These are phyloP conservation scores for Strobilomyces dryophilus DNA, from an alignment of 768 basidiomycete species.

Conservation along the genomic window DNA sequence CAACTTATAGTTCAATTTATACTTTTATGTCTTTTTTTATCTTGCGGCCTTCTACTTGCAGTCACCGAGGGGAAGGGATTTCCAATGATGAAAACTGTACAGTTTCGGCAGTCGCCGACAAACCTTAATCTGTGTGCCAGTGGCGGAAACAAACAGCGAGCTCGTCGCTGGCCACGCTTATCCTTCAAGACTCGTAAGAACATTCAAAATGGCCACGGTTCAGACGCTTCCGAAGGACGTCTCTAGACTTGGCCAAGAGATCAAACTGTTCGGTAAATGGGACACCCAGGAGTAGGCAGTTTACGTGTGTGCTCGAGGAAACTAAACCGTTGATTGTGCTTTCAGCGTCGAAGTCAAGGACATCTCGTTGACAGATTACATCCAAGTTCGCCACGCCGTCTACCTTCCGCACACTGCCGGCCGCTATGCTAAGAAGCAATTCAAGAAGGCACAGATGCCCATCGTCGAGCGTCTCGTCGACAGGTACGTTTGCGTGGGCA, in stretches of 20 bases:
- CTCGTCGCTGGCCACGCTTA: slow-evolving; percentile 21
- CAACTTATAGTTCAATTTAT: slow-evolving; percentile 6
- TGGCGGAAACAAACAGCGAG: slow-evolving; percentile 19
- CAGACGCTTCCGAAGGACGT: slow-evolving; percentile 81
- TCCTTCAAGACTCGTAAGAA: slow-evolving; percentile 30
- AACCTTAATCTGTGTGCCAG: slow-evolving; percentile 26
- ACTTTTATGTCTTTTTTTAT: not conserved
- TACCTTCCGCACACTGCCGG: slow-evolving; percentile 99
- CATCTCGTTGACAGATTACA: slow-evolving; percentile 98
- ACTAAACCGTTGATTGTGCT: slow-evolving; percentile 14
- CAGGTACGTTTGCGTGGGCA: slow-evolving; percentile 49
- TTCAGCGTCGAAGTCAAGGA: slow-evolving; percentile 96
- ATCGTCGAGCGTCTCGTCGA: slow-evolving; percentile 99
- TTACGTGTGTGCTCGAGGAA: not conserved
- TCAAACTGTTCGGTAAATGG: slow-evolving; percentile 99
- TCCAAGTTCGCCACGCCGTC: slow-evolving; percentile 97
- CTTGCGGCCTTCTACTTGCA: too few relatives aligned
- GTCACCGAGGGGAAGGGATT: not conserved
- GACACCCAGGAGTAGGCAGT: slow-evolving; percentile 87
- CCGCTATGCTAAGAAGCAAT: slow-evolving; percentile 99
- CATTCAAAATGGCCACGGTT: slow-evolving; percentile 54
- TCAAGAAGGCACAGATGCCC: slow-evolving; percentile 99
- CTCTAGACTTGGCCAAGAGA: slow-evolving; percentile 75
- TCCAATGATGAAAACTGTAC: slow-evolving; percentile 21
- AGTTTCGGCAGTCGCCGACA: slow-evolving; percentile 27